Evolutionary conservation across 371 early-diverging fungal genomes (phyloP), one percentile per base, ranked within the genome.

Genomic region (Choanephora cucurbitarum): DNA sequence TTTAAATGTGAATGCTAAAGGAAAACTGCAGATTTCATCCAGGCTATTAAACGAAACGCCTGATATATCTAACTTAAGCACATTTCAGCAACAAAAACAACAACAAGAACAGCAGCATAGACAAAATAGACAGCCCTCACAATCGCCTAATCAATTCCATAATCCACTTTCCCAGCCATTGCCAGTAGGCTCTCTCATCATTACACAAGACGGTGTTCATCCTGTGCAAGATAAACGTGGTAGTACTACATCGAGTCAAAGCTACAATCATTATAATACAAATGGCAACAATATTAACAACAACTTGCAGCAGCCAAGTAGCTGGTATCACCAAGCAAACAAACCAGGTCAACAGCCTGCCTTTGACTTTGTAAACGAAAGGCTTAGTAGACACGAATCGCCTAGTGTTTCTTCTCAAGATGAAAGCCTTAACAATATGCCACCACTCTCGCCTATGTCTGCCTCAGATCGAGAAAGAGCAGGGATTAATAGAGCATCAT

Each of bases 1-100:
- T 69, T 32, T 78, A 14, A 66, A 66, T 37, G 66, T 77, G 4
- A 67, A 59, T 49, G 72, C 69, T 8, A 74, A 64, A 40, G 72
- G 66, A 51, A 74, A 78, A 33, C 46, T 69, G 1, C 71, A 71
- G 0, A 55, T 64, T 3, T 63, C 68, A 22, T 54, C 65, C 22
- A 67, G 69, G 32, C 21, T 60, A 19, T 64, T 60, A 34, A 70
- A 66, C 1, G 55, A 53, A 37, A 37, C 37, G 2, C 37, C 37
- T 2, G 37, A 37, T 7, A 28, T 28, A 28, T 28, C 28, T 7
- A 28, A 7, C 7, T 7, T 28, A 7, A 28, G 7, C 7, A 7
- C 28, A 28, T 33, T 19, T 37, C 37, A 37, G 11, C 37, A 37
- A 37, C 28, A 28, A 5, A 3, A 28, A 28, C 28, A 28, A 5